These are phyloP conservation scores for Cordyceps cateniannulata DNA, from an alignment of 2,329 filamentous ascomycete genomes.

Conservation along the genomic window DNA sequence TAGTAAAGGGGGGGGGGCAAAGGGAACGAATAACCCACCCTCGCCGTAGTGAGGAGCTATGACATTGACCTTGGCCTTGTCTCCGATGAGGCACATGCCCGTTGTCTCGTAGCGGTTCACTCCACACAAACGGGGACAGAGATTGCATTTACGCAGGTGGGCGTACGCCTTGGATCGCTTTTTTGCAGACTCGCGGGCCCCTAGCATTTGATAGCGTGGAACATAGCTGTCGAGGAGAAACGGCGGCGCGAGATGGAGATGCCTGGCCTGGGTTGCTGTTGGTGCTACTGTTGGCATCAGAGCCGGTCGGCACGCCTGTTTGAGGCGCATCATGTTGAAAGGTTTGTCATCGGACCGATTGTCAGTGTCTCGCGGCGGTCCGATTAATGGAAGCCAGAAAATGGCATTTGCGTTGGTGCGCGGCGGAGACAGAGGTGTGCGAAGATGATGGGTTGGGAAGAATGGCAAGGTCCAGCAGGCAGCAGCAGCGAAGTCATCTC, in stretches of 20 bases:
- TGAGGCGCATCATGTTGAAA: not conserved
- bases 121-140: slow-evolving; percentile 70
- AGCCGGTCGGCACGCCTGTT: not conserved
- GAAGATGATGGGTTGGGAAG: no score
- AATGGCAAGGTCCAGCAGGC: no score
- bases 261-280: not conserved
- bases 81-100: slow-evolving; percentile 71
- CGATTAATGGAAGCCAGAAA: no score
- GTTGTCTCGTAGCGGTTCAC: slow-evolving; percentile 77
- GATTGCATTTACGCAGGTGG: slow-evolving; percentile 71
- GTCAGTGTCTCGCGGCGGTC: no score
- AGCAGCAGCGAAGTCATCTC: no score
- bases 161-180: slow-evolving; percentile 70
- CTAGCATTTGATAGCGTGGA: slow-evolving; percentile 64
- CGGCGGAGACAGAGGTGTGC: no score
- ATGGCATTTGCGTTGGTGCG: no score
- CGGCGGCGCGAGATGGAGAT: slow-evolving; percentile 51
- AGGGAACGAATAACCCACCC: slow-evolving; percentile 34
- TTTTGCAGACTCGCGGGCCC: slow-evolving; percentile 60
- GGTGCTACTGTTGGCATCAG: not conserved
- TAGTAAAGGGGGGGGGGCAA: not conserved
- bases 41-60: slow-evolving; percentile 84
- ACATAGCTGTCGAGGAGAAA: slow-evolving; percentile 71
- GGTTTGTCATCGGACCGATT: not conserved
- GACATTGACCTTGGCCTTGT: slow-evolving; percentile 71